Evolutionary conservation across 257 asterid genomes (phyloP).

Genomic region (Solanum pinnatisectum): DNA sequence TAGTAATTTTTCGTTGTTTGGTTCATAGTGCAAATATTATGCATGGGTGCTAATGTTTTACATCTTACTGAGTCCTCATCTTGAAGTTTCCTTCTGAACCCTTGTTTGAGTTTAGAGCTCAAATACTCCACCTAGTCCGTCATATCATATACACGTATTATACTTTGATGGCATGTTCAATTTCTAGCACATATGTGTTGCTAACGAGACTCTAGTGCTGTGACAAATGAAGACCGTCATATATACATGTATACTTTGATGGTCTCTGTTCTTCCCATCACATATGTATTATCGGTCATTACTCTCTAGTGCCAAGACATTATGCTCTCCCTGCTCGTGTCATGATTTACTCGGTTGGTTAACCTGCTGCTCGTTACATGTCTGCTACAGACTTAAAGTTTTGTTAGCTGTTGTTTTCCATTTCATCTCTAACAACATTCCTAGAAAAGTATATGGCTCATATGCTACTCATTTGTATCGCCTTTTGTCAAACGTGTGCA

Average conservation of each 20-base stretch:
- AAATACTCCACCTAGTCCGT: neutral
- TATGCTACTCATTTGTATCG: neutral
- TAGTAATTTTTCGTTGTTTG: neutral
- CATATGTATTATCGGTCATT: neutral
- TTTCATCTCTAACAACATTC: neutral
- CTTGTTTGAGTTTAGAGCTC: neutral
- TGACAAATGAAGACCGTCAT: neutral
- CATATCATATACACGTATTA: neutral
- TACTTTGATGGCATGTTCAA: neutral
- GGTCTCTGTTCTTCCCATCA: neutral
- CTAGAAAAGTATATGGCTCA: neutral
- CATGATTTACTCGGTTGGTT: neutral
- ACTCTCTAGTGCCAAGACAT: neutral
- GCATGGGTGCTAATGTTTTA: neutral
- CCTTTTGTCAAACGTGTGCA: slow-evolving; percentile 15
- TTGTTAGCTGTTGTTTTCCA: neutral
- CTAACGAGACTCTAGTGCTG: neutral
- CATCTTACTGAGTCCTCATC: neutral
- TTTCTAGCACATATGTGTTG: neutral
- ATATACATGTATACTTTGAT: neutral
- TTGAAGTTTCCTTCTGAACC: neutral
- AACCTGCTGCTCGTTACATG: neutral
- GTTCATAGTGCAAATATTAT: neutral
- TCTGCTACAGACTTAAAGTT: neutral
- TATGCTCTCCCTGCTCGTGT: neutral